Percentiles rank a stretch among this genome's conserved stretches.
These are phyloP conservation scores for Tetracladium marchalianum DNA, from an alignment of 495 filamentous ascomycete species.

Conservation along the genomic window DNA sequence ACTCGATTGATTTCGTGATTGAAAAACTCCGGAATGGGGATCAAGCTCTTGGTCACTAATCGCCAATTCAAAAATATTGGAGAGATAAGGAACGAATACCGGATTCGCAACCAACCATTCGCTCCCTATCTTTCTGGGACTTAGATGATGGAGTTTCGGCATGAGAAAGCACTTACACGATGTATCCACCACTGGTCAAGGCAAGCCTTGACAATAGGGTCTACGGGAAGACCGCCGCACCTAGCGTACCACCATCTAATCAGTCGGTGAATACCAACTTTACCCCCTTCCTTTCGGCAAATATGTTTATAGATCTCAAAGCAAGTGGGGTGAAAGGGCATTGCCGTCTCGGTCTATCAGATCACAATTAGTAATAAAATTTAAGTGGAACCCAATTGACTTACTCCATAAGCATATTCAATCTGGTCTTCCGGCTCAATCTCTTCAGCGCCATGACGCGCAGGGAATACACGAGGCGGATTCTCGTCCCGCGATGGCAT, in stretches of 20 bases:
- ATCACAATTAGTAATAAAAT: background rate
- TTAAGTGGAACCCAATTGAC: background rate
- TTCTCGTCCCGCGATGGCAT: slow-evolving; percentile 16
- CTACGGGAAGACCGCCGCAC: background rate
- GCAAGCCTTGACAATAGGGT: background rate
- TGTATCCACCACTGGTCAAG: slow-evolving; percentile 9
- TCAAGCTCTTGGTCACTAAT: background rate
- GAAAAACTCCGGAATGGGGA: background rate
- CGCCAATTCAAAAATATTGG: slow-evolving; percentile 4
- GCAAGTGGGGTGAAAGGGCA: slow-evolving; percentile 29
- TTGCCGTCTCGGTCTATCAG: slow-evolving; percentile 3
- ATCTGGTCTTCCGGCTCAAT: background rate
- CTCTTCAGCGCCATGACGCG: slow-evolving; percentile 9
- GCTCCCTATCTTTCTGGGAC: background rate
- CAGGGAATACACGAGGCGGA: slow-evolving; percentile 3
- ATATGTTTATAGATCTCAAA: slow-evolving; percentile 25
- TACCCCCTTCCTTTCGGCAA: slow-evolving; percentile 14
- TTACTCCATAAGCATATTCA: background rate
- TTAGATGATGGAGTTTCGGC: too few species aligned
- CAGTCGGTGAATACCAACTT: slow-evolving; percentile 14
- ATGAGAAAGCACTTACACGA: background rate
- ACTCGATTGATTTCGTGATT: background rate
- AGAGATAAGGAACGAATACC: slow-evolving; percentile 16
- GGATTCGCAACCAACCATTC: slow-evolving; percentile 25
- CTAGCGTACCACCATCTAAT: slow-evolving; percentile 17